Conservation (phyloP, 2,329 filamentous ascomycete genomes). For the Pseudogymnoascus sp. region DNA sequence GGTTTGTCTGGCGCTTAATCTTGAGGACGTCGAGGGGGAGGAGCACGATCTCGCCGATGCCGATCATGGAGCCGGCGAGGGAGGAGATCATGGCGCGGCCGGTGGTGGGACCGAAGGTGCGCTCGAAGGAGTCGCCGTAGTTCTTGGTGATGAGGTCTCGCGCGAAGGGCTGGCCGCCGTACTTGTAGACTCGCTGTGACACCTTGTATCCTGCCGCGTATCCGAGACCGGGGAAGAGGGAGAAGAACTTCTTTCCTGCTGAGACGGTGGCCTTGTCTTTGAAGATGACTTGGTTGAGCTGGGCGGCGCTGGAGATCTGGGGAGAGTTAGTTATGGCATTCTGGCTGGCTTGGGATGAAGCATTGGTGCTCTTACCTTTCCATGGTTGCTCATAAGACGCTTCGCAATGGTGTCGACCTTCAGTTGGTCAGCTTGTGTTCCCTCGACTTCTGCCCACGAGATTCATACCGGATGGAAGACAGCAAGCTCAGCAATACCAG, state of each 20-base stretch:
- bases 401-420: conserved; percentile 97
- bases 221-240: conserved; percentile 90
- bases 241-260: conserved; percentile 72
- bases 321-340: conserved; percentile 19
- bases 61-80: conserved; percentile 87
- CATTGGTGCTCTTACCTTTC: conserved; percentile 44
- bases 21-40: conserved; percentile 94
- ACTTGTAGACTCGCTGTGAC: conserved; percentile 96
- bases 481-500: conserved; percentile 85
- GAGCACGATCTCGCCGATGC: conserved; percentile 93
- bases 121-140: conserved; percentile 77
- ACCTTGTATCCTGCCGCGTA: conserved; percentile 98
- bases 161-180: conserved; percentile 91
- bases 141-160: conserved; percentile 78
- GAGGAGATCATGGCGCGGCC: conserved; percentile 98
- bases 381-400: conserved; percentile 97
- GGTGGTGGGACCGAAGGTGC: conserved; percentile 87
- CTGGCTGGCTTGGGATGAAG: background rate
- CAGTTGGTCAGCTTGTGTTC: conserved; percentile 24
- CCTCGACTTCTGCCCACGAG: conserved; percentile 9
- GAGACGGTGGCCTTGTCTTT: conserved; percentile 73
- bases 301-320: conserved; percentile 48
- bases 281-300: conserved; percentile 90
- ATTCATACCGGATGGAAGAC: conserved; percentile 77
- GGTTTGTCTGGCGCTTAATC: conserved; percentile 99